Base-by-base conservation (phyloP, 2,329 filamentous ascomycete genomes). In the Aspergillus fijiensis region DNA sequence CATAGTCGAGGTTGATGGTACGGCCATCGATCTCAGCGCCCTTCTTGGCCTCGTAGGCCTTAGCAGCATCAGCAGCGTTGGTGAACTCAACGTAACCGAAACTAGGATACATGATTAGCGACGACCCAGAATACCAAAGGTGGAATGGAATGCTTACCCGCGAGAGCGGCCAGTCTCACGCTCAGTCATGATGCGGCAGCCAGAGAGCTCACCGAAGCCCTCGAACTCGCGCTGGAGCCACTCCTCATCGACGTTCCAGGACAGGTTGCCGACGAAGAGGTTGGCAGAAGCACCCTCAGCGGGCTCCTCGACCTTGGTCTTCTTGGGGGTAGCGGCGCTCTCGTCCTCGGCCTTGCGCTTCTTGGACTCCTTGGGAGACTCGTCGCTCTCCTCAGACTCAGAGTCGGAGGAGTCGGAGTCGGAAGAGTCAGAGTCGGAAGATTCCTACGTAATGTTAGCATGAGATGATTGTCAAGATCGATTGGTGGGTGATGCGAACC, bases 11-110 rank as follows among this genome's bases (percentile, higher is more conserved):
- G 81, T 92, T 92, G 74, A 95, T 80, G 65, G 81, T 76, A 70
- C 91, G 91, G 63, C 87, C 87, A 69, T 93, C 90, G 54, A 96
- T 79, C 71, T 92, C 87, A 65, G 84, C 77, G 66, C 87, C 89
- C 71, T 91, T 85, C 87, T 90, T 92, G 71, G 84, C 87, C 70
- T 88, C 86, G 67, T 89, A 85, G 58, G 91, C 91, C 74, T 87
- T 88, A 70, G 85, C 84, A 59, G 89, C 90, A 74, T 86, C 84
- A 61, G 85, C 87, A 62, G 84, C 78, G 67, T 82, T 85, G 73
- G 83, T 82, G 78, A 93, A 96, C 82, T 96, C 92, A 70, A 96
- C 90, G 75, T 96, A 97, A 63, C 93, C 93, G 77, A 96, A 96
- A 67, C 85, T 85, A 10, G 59, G 25, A 52, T 51, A 48, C n/a